Conservation (phyloP, 257 asterid genomes). For the Fraxinus anomala region DNA sequence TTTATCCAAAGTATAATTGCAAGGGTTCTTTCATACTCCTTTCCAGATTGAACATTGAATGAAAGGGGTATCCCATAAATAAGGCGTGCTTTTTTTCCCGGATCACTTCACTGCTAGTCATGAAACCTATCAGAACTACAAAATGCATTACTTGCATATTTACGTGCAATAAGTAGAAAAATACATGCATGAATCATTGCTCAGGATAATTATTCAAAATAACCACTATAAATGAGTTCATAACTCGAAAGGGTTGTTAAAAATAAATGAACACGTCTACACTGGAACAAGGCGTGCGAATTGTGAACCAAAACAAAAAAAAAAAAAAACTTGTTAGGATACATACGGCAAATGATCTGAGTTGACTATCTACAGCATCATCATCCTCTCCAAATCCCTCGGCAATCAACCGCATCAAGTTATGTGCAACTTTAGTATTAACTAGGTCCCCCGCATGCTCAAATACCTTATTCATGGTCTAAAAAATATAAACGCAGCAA, state of each 20-base stretch:
- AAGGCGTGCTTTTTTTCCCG: neutral
- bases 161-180: neutral
- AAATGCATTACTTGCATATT: constrained; percentile 14
- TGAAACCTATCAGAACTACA: constrained; percentile 2
- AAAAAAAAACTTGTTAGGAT: constrained; percentile 21
- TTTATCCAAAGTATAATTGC: neutral
- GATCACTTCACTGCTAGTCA: neutral
- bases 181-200: constrained; percentile 8
- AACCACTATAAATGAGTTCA: constrained; percentile 26
- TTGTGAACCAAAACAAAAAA: constrained; percentile 19
- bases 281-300: constrained; percentile 15
- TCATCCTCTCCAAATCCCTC: constrained; percentile 98
- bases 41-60: neutral
- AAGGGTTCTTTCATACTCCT: neutral
- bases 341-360: constrained; percentile 95
- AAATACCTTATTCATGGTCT: constrained; percentile 98
- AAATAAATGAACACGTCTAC: constrained; percentile 3
- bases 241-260: neutral
- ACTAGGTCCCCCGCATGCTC: constrained; percentile 98
- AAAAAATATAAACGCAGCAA: constrained; percentile 34
- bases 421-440: constrained; percentile 87
- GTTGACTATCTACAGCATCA: constrained; percentile 77
- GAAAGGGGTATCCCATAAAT: neutral
- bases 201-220: constrained; percentile 9
- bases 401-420: constrained; percentile 92